Base-by-base conservation (phyloP, 306 rosid species). In the Quercus cerris region DNA sequence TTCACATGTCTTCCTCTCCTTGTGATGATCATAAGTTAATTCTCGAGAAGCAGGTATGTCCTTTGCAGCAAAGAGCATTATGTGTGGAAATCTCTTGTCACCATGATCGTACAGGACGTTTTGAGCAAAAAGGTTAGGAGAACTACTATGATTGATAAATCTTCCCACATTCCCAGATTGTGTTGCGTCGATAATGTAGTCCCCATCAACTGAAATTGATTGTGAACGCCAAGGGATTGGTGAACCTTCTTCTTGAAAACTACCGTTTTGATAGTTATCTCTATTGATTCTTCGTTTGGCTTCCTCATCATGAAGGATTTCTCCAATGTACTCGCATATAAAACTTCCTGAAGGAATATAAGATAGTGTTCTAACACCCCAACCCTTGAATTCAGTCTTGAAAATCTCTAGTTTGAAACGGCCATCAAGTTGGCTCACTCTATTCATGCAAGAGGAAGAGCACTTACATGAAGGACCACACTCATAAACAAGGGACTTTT, bases 341-440 rank as follows among this genome's bases (percentile, higher is more conserved):
- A 86, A 84, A 74, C 85, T 79, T 77, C 89, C 86, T 0, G 69
- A 20, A 7, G 82, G 81, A 71, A 88, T 86, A 73, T 69, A 88
- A 6, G 85, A 74, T 31, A 78, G 82, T 0, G 91, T 76, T 68
- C 88, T 71, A 58, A 88, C 91, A 77, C 86, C 89, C 91, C 91
- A 88, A 20, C 86, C 84, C 51, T 64, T 79, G 3, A 5, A 23
- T 51, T 71, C 20, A 0, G 86, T 76, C 54, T 13, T 76, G 71
- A 81, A 86, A 20, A 88, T 83, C 67, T 86, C 91, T 0, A 88
- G 79, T 7, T 79, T 81, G 46, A 88, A 81, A 13, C 23, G 74
- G 28, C 84, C 52, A 1, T 86, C 84, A 27, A 14, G 20, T 30
- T 83, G 87, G 38, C 77, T 78, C 13, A 80, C 80, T 51, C 78